Evolutionary conservation across 2,329 filamentous ascomycete genomes (phyloP).

Genomic region (Lachnellula hyalina): DNA sequence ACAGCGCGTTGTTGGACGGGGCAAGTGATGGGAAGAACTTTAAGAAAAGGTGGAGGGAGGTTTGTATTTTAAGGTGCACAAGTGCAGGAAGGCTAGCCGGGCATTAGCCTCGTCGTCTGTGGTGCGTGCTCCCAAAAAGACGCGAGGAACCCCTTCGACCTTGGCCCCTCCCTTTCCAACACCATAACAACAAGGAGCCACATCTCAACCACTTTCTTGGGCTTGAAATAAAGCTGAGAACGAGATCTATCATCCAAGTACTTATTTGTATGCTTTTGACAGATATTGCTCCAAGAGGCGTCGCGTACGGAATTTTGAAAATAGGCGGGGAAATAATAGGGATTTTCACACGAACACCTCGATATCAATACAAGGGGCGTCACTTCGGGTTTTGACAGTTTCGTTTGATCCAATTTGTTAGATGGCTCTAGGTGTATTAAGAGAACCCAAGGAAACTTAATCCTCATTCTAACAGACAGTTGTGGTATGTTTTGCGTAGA

Average conservation of each 20-base stretch:
- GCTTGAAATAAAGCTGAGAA: slow-evolving; percentile 55
- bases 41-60: slow-evolving; percentile 24
- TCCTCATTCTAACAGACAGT: no score
- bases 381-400: not conserved
- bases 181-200: slow-evolving; percentile 23
- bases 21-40: slow-evolving; percentile 27
- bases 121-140: slow-evolving; percentile 30
- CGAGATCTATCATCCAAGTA: slow-evolving; percentile 37
- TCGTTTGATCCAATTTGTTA: no score
- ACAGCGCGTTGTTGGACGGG: slow-evolving; percentile 17
- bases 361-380: not conserved
- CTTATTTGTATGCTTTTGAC: slow-evolving; percentile 27
- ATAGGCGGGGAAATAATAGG: slow-evolving; percentile 11
- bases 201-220: slow-evolving; percentile 52
- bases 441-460: no score
- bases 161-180: slow-evolving; percentile 26
- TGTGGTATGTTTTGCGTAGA: no score
- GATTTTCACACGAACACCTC: slow-evolving; percentile 14
- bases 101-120: slow-evolving; percentile 22
- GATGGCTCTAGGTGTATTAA: no score
- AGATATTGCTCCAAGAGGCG: slow-evolving; percentile 16
- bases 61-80: slow-evolving; percentile 29
- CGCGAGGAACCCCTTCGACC: not conserved
- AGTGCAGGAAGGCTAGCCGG: slow-evolving; percentile 20
- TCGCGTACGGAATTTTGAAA: slow-evolving; percentile 1